These are phyloP conservation scores for Adansonia madagascariensis DNA, from an alignment of 441 rosid genomes.

Conservation along the genomic window DNA sequence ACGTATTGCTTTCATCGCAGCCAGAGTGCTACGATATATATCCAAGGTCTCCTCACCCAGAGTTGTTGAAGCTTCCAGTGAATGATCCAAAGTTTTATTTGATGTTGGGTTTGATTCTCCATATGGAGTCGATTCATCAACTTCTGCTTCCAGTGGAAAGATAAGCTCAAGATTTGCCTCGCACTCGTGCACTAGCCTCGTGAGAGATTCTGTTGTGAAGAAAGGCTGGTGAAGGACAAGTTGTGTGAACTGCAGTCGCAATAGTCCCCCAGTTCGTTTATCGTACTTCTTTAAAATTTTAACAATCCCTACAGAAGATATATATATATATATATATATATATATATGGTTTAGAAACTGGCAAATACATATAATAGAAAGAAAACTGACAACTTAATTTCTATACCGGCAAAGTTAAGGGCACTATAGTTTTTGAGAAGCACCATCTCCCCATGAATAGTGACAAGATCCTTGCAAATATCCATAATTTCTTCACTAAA, in stretches of 20 bases:
- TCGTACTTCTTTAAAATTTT: conserved; percentile 92
- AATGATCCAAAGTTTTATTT: conserved; percentile 35
- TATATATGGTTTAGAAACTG: conserved; percentile 28
- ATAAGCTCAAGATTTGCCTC: conserved; percentile 92
- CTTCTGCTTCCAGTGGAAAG: conserved; percentile 88
- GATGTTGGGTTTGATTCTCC: conserved; percentile 32
- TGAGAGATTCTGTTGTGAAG: conserved; percentile 79
- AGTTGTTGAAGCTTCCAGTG: conserved; percentile 48
- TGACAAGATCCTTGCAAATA: conserved; percentile 84
- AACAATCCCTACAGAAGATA: conserved; percentile 68
- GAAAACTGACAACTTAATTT: not conserved
- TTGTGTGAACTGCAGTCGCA: conserved; percentile 80
- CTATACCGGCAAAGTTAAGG: conserved; percentile 81
- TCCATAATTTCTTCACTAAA: conserved; percentile 95
- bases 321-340: too few relatives aligned
- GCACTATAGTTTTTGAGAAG: conserved; percentile 95
- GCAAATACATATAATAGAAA: not conserved
- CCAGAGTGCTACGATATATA: conserved; percentile 89
- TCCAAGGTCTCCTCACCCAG: conserved; percentile 71
- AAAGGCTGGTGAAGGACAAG: conserved; percentile 86
- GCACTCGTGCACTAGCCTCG: conserved; percentile 82
- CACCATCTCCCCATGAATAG: conserved; percentile 96
- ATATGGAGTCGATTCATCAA: conserved; percentile 52
- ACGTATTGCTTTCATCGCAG: conserved; percentile 87
- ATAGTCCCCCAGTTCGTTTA: conserved; percentile 81